Evolutionary conservation across 140 eudicot genomes (phyloP), one percentile per base, ranked within the genome.

Genomic region (Senecio squalidus): DNA sequence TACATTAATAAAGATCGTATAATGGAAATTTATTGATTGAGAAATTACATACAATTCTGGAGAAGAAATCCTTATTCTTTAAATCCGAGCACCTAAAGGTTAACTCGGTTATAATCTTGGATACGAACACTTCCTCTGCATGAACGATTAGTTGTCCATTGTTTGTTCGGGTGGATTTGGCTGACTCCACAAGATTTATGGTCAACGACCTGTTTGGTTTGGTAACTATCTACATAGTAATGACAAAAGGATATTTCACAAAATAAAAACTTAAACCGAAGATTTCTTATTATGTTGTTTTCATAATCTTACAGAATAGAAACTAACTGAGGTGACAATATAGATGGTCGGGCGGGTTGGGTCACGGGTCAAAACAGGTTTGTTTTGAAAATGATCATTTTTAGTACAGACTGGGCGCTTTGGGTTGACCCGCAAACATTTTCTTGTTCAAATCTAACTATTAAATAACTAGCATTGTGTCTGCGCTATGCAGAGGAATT

Each of bases 21-120:
- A 54, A 60, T 27, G 48, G 46, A 31, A 64, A n/a, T n/a, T 33
- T 20, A 68, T 16, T 45, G 39, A 45, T 36, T 10, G n/a, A 34
- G 50, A 65, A 58, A 15, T 39, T 60, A 18, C 81, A 59, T 90
- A 90, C 97, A 69, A 87, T 90, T 74, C 79, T 90, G 65, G 97
- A 81, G 72, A 90, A 90, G 20, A 83, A 68, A 83, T 90, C 97
- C 70, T 81, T 90, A 26, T 81, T 64, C 73, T 90, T 94, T 75
- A 90, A 81, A 72, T 90, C 85, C 62, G 86, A 60, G 82, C 97
- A 90, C 76, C 77, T 78, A 28, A 90, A 72, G 44, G 66, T 71
- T 78, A 90, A 73, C 78, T 90, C 95, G 33, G 79, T 76, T 44
- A 94, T 63, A 43, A 77, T 86, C 76, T 90, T 90, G 49, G 97